Evolutionary conservation across 345 rosid genomes (phyloP), one percentile per base, ranked within the genome.

Genomic region (Rhodamnia rubescens): DNA sequence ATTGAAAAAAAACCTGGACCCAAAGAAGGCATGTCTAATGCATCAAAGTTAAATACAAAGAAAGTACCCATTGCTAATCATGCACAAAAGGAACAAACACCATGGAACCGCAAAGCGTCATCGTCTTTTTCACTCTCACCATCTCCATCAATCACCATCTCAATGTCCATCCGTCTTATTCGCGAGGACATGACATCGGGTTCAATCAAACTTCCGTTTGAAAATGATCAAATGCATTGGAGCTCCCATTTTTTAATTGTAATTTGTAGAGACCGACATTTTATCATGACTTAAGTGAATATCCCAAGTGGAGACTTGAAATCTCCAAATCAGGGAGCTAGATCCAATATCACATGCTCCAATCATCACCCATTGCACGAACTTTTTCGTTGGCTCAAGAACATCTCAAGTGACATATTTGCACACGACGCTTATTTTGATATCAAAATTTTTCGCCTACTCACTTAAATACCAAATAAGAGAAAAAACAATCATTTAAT

Each of bases 371-470:
- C 78, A 32, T 69, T 8, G 9, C 26, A 21, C 22, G 4, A 64
- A 36, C 13, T 18, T 18, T 21, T 4, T 36, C 4, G 1, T 18
- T 36, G 52, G 52, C 14, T 0, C 13, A 50, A 50, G 52, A 0
- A 50, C 14, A 50, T 14, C 2, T 50, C 2, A 11, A 50, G 4
- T 50, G 14, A 50, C 4, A 50, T 50, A 50, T 50, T 50, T 50
- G 14, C 11, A 3, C 11, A 11, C 2, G 14, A 2, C 0, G 11
- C 2, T 49, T 2, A 10, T 12, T 49, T 49, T 49, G 11, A 3
- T 49, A 1, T 50, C 14, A 11, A 50, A 50, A 50, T 11, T 50
- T 50, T 11, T 49, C 2, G 3, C 0, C 51, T 0, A 4, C 51
- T 49, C 13, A 49, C 13, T 49, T 49, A 49, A 49, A 4, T 10